Evolutionary conservation across 108 stramenopile genomes (phyloP), one percentile per base, ranked within the genome.

Genomic region (Seminavis robusta): DNA sequence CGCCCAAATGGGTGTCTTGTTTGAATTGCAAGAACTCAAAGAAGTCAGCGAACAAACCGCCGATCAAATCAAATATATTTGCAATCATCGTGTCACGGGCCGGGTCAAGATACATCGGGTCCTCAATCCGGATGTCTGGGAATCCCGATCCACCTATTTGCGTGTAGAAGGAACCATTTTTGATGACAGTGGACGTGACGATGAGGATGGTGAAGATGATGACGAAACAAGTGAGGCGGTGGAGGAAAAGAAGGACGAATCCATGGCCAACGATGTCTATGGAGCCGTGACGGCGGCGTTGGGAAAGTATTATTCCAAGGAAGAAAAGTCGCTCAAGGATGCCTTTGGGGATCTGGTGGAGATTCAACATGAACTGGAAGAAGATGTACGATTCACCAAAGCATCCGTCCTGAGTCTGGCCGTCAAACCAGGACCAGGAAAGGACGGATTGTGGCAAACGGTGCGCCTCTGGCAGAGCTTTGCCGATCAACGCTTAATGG

Each of bases 61-160:
- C 2, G 91, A 92, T 69, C 74, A 76, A 47, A 86, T 92, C 56
- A 92, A 92, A 61, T 92, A 88, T 57, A 86, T 92, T 67, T 92
- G 91, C 78, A 81, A 76, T 41, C 91, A 92, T 61, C 73, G 80
- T 13, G 91, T 92, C 1, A 79, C 81, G 10, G 82, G 84, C 20
- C 77, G 91, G 5, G 91, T 92, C 24, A 76, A 65, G 28, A 56
- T 92, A 26, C 74, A 92, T 36, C 56, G 68, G 38, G 63, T 92
- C 2, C 16, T 92, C 16, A 92, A 92, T 69, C 87, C 87, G 0
- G 79, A 81, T 45, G 87, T 64, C 0, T 86, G 84, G 87, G 70
- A 69, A 43, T 66, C 47, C 6, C 59, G 91, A 37, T 79, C 84
- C 32, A 88, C 91, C 0, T 92, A 92, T 56, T 39, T 92, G 23